Evolutionary conservation across 257 asterid genomes (phyloP), one percentile per base, ranked within the genome.

Genomic region (Prunella vulgaris): DNA sequence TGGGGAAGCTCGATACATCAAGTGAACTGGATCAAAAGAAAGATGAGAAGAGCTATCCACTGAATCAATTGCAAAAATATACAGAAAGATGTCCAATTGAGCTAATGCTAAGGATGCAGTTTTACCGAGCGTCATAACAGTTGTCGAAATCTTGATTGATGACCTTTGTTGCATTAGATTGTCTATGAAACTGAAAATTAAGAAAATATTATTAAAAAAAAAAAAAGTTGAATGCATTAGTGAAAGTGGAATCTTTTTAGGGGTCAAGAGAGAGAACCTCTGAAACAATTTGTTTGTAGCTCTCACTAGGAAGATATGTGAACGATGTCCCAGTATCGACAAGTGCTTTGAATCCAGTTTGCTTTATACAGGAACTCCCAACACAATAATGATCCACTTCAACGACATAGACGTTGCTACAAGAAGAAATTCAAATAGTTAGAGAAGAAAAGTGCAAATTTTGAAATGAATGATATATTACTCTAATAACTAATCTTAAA

Each of bases 271-370:
- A 64, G 66, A 73, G 74, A 64, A 90, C 97, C 90, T 86, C 90
- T 18, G 84, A 58, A 65, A 75, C 84, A 62, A 86, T 81, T 69
- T 74, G 71, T 44, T 81, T 70, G 52, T 83, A 88, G 73, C 38
- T 83, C 33, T 78, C 83, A 10, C 56, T 58, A 3, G 95, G 96
- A 71, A 90, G 80, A 68, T 61, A 85, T n/a, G 96, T 86, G 84
- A 90, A 90, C 1, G 97, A 88, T 24, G 96, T 80, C 13, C 97
- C 97, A 27, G 93, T 86, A 71, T 90, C 97, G 13, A 90, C 87
- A 72, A 72, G 87, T 48, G 83, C 87, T 70, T 71, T 69, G 78
- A 77, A 78, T 38, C 86, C 92, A 64, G 87, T 79, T 67, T 78
- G 76, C 76, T 79, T 79, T n/a, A 81, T 71, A 74, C 95, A 86